phyloP scores from a whole-genome alignment of 768 basidiomycete species.

The Xerocomus spinulosus region DNA sequence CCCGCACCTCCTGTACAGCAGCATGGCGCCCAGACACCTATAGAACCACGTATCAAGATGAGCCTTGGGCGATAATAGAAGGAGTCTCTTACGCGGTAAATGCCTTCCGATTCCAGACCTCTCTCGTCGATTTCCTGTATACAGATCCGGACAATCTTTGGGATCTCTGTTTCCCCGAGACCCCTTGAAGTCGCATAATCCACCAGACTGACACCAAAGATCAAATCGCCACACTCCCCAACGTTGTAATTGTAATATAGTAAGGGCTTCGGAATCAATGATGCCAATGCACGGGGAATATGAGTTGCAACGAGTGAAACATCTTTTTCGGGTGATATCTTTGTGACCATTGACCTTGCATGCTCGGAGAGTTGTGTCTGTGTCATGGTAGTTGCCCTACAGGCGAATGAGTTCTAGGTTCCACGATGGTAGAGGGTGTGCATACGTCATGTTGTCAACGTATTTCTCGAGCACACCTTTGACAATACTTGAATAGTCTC shows the following conservation, averaged over 20 bases:
- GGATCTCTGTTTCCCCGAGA: slow-evolving; percentile 66
- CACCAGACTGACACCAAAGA: slow-evolving; percentile 83
- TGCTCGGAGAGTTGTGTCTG: slow-evolving; percentile 70
- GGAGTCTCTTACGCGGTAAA: slow-evolving; percentile 58
- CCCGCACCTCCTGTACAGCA: slow-evolving; percentile 70
- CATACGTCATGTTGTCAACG: slow-evolving; percentile 68
- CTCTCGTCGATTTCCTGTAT: slow-evolving; percentile 78
- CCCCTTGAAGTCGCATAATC: slow-evolving; percentile 85
- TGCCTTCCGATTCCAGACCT: slow-evolving; percentile 74
- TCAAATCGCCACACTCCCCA: slow-evolving; percentile 82
- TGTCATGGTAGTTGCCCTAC: slow-evolving; percentile 74
- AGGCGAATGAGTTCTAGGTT: neutral
- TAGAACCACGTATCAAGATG: slow-evolving; percentile 2
- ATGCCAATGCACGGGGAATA: slow-evolving; percentile 59
- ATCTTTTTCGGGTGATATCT: slow-evolving; percentile 70
- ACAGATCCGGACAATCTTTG: slow-evolving; percentile 77
- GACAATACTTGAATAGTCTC: slow-evolving; percentile 62
- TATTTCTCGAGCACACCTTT: slow-evolving; percentile 68
- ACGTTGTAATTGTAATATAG: slow-evolving; percentile 76
- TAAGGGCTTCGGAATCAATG: slow-evolving; percentile 64
- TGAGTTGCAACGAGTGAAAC: slow-evolving; percentile 49
- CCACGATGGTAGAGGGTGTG: neutral
- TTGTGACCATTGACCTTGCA: slow-evolving; percentile 54
- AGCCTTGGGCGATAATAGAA: neutral
- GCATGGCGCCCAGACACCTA: slow-evolving; percentile 86